Evolutionary conservation across 2,329 filamentous ascomycete genomes (phyloP).

Genomic region (Thielaviopsis euricoi): DNA sequence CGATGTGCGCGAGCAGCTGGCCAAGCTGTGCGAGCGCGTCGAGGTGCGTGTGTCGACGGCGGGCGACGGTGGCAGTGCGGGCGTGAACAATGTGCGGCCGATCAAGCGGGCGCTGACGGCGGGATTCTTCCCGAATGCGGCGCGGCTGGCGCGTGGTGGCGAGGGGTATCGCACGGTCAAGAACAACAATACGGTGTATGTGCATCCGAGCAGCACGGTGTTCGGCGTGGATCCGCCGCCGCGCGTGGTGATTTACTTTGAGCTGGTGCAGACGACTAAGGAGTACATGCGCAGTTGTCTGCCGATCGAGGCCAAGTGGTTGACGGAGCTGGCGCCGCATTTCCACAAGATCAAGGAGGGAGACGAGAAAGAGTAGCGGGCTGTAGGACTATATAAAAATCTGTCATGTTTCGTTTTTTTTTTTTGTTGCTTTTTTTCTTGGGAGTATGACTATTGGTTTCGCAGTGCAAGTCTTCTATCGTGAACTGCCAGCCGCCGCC

Average conservation of each 20-base stretch:
- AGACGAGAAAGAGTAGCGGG: slow-evolving; percentile 53
- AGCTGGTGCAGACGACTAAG: slow-evolving; percentile 67
- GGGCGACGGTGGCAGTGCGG: slow-evolving; percentile 46
- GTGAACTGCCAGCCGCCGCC: too few relatives aligned
- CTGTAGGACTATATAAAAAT: slow-evolving; percentile 18
- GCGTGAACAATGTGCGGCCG: slow-evolving; percentile 38
- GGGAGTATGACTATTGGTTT: too few relatives aligned
- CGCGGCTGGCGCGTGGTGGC: slow-evolving; percentile 64
- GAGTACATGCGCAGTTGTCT: slow-evolving; percentile 86
- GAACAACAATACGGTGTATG: slow-evolving; percentile 71
- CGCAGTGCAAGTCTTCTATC: too few relatives aligned
- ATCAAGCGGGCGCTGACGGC: slow-evolving; percentile 80
- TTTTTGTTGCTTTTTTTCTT: not conserved
- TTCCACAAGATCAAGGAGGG: slow-evolving; percentile 87
- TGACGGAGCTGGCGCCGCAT: slow-evolving; percentile 82
- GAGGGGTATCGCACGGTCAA: slow-evolving; percentile 85
- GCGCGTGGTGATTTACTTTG: slow-evolving; percentile 77
- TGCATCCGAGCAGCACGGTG: slow-evolving; percentile 78
- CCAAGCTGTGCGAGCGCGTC: slow-evolving; percentile 82
- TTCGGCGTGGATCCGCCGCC: slow-evolving; percentile 59
- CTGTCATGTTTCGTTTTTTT: not conserved
- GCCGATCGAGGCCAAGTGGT: slow-evolving; percentile 70
- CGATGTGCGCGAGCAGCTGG: slow-evolving; percentile 83
- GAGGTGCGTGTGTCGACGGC: slow-evolving; percentile 59
- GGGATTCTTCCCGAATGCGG: slow-evolving; percentile 90